Evolutionary conservation across 805 yeast genomes (phyloP).

Genomic region (Ogataea pignaliae): DNA sequence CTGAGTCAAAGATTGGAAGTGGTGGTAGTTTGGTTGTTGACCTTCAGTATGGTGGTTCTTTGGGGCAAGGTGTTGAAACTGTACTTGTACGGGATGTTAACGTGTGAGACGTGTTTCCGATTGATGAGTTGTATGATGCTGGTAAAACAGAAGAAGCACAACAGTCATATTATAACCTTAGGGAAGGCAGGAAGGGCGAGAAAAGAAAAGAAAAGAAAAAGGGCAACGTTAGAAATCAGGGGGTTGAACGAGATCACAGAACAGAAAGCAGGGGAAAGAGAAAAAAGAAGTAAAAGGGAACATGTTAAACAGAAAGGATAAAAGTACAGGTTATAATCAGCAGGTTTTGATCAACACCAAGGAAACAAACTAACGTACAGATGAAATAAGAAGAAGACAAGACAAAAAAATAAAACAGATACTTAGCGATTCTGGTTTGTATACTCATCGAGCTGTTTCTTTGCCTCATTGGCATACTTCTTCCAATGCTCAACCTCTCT

Average conservation of each 20-base stretch:
- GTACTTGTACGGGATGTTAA: constrained; percentile 56
- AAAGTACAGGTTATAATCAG: no score
- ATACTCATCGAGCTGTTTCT: constrained; percentile 10
- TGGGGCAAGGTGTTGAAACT: constrained; percentile 66
- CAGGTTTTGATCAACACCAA: no score
- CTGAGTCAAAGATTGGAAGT: constrained; percentile 11
- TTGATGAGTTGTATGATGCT: no score
- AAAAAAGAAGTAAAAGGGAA: no score
- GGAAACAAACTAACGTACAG: no score
- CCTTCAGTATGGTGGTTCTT: constrained; percentile 48
- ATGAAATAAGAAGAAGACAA: neutral
- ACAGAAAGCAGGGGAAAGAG: no score
- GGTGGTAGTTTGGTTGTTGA: constrained; percentile 30
- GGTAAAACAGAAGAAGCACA: neutral
- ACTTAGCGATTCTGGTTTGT: constrained; percentile 4
- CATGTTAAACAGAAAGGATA: no score
- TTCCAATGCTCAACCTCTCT: constrained; percentile 87
- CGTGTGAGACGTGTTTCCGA: constrained; percentile 24
- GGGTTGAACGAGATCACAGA: no score
- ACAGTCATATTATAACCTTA: neutral
- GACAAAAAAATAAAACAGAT: neutral
- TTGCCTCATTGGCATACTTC: constrained; percentile 31
- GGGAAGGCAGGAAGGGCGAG: neutral
- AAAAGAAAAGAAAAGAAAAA: neutral
- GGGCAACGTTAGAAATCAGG: constrained; percentile 2